Base-by-base conservation (phyloP, 83 land plant species). In the Diphasiastrum complanatum region DNA sequence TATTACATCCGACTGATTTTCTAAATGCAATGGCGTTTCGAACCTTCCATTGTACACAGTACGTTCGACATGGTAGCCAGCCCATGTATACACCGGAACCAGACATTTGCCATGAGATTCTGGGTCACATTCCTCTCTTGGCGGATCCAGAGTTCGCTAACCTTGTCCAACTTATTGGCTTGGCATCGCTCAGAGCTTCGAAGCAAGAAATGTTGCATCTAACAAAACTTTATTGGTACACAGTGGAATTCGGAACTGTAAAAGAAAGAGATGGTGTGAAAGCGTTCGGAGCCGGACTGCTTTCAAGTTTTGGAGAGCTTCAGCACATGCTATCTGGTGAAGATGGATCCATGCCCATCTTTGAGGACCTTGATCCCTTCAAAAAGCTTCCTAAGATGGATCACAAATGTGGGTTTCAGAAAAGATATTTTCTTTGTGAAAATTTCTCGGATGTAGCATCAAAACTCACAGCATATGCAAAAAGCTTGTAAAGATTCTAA, bases 11-110 rank as follows among this genome's bases (percentile, higher is more conserved):
- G 14, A 41, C 66, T 4, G 56, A 62, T 30, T 69, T 69, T 30
- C 52, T 69, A 20, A 69, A 69, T 33, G 72, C 66, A 1, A 45
- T 69, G 12, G 72, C 72, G 14, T 69, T 69, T 55, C 64, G 53
- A 25, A 61, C 72, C 2, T 69, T 69, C 36, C 66, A 69, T 25
- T 69, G 65, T 2, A 69, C 72, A 29, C 72, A 69, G 33, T 69
- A 69, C 40, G 52, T 69, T 36, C 67, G 66, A 10, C 72, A 69
- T 35, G 55, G 48, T 30, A 61, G 66, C 58, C 48, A 69, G 28
- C 72, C 72, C 14, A 61, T 69, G 66, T 69, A 69, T 47, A 69
- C 72, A 26, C 72, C 72, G 16, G 72, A 69, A 32, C 72, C 72
- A 11, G 72, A 69, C 35, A 61, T 69, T 38, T 69, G 58, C 32